These are phyloP conservation scores for Parachaetomium inaequale DNA, from an alignment of 495 filamentous ascomycete species.

Conservation along the genomic window DNA sequence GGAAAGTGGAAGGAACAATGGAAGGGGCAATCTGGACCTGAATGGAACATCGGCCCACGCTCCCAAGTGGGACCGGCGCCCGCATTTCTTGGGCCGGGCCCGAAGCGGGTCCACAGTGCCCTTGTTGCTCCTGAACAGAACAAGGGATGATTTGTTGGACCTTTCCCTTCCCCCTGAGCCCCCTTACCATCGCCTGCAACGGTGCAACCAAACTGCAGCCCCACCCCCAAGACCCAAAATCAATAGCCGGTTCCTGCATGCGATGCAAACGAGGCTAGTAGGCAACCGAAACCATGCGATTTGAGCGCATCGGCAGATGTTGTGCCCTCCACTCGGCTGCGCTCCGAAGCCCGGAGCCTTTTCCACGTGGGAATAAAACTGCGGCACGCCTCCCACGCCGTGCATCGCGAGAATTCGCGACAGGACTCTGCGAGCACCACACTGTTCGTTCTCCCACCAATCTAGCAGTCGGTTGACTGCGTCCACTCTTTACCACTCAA, in stretches of 20 bases:
- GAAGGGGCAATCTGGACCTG: neutral
- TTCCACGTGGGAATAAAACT: constrained; percentile 6
- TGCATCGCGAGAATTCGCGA: neutral
- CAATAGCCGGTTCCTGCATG: neutral
- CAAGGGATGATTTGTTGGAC: neutral
- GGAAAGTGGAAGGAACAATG: neutral
- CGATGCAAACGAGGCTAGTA: neutral
- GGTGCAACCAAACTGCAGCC: neutral
- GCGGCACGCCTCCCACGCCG: neutral
- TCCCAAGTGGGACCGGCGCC: neutral
- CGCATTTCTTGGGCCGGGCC: neutral
- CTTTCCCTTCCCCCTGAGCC: neutral
- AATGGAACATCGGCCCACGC: neutral
- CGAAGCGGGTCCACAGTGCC: neutral
- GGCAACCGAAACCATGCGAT: neutral
- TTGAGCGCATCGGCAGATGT: neutral
- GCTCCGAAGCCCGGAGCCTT: neutral
- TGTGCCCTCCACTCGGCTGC: neutral
- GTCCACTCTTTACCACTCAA: neutral
- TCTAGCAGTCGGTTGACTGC: neutral
- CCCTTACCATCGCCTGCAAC: neutral
- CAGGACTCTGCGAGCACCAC: neutral
- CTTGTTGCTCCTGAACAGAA: too few species aligned
- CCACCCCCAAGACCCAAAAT: neutral
- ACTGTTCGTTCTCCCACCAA: too few species aligned